Evolutionary conservation across 2,329 filamentous ascomycete species (phyloP).

Genomic region (Talaromyces rugulosus): DNA sequence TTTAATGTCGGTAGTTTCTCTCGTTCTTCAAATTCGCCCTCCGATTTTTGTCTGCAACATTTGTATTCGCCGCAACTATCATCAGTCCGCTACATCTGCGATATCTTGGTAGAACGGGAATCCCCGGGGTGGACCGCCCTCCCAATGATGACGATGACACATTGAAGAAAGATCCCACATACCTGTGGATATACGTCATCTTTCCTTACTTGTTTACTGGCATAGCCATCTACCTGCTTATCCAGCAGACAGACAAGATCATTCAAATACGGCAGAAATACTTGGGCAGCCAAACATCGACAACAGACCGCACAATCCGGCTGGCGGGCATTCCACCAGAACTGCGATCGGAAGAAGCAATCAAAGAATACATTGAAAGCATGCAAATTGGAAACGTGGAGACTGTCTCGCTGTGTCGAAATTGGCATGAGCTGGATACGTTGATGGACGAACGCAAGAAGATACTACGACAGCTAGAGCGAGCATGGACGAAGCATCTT

Average conservation of each 20-base stretch:
- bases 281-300: slow-evolving; percentile 86
- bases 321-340: slow-evolving; percentile 81
- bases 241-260: slow-evolving; percentile 76
- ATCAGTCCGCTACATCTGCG: slow-evolving; percentile 81
- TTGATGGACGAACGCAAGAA: slow-evolving; percentile 64
- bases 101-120: slow-evolving; percentile 48
- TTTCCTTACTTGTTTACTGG: slow-evolving; percentile 91
- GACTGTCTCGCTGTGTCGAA: slow-evolving; percentile 75
- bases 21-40: slow-evolving; percentile 95
- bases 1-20: slow-evolving; percentile 59
- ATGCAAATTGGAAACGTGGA: slow-evolving; percentile 88
- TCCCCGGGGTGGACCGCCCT: slow-evolving; percentile 34
- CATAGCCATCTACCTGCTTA: slow-evolving; percentile 76
- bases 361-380: slow-evolving; percentile 82
- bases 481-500: slow-evolving; percentile 75
- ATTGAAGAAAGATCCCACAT: slow-evolving; percentile 44
- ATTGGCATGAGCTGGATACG: slow-evolving; percentile 79
- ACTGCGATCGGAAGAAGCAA: slow-evolving; percentile 73
- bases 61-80: slow-evolving; percentile 75
- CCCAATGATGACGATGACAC: slow-evolving; percentile 25
- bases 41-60: slow-evolving; percentile 71
- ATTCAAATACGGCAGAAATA: slow-evolving; percentile 86
- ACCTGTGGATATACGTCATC: slow-evolving; percentile 88
- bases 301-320: slow-evolving; percentile 90
- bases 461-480: slow-evolving; percentile 70